Percentiles rank a stretch among this genome's conserved stretches.
These are phyloP conservation scores for Hygrophila difformis DNA, from an alignment of 257 asterid species.

Conservation along the genomic window DNA sequence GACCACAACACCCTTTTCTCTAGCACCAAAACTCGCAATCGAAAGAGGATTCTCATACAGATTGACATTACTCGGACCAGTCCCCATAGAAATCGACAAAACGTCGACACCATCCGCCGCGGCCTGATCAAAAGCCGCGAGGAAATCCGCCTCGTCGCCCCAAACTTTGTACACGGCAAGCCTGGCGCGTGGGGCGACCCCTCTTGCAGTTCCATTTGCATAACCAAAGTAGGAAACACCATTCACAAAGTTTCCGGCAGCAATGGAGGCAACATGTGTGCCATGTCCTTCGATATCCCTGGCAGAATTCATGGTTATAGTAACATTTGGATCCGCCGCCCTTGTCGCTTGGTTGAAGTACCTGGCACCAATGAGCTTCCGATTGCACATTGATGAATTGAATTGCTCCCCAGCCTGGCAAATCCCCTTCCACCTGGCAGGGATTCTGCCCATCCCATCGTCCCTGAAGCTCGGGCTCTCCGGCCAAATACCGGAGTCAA, in stretches of 20 bases:
- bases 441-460: neutral
- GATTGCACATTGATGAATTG: neutral
- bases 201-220: neutral
- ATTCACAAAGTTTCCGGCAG: slow-evolving; percentile 3
- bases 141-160: neutral
- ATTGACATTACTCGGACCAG: neutral
- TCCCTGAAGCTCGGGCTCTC: slow-evolving; percentile 11
- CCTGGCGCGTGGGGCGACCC: slow-evolving; percentile 8
- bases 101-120: slow-evolving; percentile 6
- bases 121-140: slow-evolving; percentile 4
- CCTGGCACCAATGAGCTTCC: slow-evolving; percentile 2
- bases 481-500: slow-evolving; percentile 7
- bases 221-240: slow-evolving; percentile 1
- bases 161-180: neutral
- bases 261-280: slow-evolving; percentile 5
- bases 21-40: slow-evolving; percentile 3
- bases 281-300: neutral
- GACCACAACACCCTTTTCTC: slow-evolving; percentile 1
- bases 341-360: neutral
- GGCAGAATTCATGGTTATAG: neutral
- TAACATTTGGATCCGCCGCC: neutral
- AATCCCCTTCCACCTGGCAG: neutral
- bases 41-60: slow-evolving; percentile 2
- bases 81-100: neutral
- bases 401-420: neutral